Conservation (phyloP, 768 basidiomycete species). For the Boletales sp. region DNA sequence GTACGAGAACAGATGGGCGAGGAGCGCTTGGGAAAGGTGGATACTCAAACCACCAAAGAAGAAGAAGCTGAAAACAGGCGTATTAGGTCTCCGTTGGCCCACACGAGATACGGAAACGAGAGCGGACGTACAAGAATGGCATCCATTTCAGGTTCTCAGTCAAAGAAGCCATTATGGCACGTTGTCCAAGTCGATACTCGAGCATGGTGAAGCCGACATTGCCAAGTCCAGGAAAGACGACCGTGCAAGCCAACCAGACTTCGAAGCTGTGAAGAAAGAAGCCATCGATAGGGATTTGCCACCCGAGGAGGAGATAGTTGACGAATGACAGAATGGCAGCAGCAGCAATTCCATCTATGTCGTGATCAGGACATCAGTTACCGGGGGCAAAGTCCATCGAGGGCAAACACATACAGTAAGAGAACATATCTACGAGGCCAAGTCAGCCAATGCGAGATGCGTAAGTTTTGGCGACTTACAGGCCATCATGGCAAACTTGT, state of each 20-base stretch:
- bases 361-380: background rate
- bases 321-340: conserved; percentile 62
- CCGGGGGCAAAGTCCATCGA: background rate
- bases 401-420: conserved; percentile 38
- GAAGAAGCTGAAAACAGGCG: conserved; percentile 33
- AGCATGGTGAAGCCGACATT: conserved; percentile 72
- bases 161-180: conserved; percentile 18
- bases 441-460: background rate
- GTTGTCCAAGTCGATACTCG: conserved; percentile 66
- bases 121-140: conserved; percentile 35
- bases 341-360: conserved; percentile 55
- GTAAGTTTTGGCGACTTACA: conserved; percentile 32
- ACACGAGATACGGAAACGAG: too few species aligned
- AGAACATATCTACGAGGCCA: conserved; percentile 41
- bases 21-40: conserved; percentile 49
- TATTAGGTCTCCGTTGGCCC: too few species aligned
- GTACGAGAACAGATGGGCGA: conserved; percentile 57
- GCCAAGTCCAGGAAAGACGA: conserved; percentile 73
- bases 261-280: conserved; percentile 79
- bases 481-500: conserved; percentile 66
- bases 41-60: conserved; percentile 56
- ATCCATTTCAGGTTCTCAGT: conserved; percentile 27
- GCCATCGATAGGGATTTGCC: conserved; percentile 63
- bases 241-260: conserved; percentile 73
- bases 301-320: conserved; percentile 78